These are phyloP conservation scores for Eucalyptus pumila DNA, from an alignment of 345 rosid species.

Conservation along the genomic window DNA sequence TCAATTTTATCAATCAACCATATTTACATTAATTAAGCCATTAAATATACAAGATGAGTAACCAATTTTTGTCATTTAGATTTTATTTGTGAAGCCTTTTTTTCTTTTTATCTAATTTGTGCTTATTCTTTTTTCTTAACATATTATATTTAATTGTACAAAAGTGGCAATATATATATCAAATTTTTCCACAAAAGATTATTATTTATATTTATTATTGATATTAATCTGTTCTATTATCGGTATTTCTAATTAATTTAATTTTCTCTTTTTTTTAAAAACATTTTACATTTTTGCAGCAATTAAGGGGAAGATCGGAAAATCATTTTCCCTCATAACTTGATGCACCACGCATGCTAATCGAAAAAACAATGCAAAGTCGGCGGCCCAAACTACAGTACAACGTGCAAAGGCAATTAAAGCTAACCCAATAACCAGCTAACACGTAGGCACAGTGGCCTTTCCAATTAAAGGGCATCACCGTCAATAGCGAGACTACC, in stretches of 20 bases:
- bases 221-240: background rate
- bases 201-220: background rate
- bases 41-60: background rate
- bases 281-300: background rate
- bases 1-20: background rate
- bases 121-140: background rate
- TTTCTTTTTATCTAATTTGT: background rate
- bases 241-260: background rate
- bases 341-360: background rate
- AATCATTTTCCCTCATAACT: background rate
- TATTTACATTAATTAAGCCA: background rate
- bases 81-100: background rate
- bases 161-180: background rate
- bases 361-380: background rate
- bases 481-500: background rate
- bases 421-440: background rate
- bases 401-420: background rate
- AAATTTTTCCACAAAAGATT: background rate
- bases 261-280: background rate
- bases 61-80: background rate
- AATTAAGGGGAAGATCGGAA: background rate
- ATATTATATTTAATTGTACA: background rate
- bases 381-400: background rate
- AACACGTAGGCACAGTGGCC: background rate
- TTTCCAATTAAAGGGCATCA: background rate